phyloP scores from a whole-genome alignment of 768 basidiomycete species.

The Suillus luteus region DNA sequence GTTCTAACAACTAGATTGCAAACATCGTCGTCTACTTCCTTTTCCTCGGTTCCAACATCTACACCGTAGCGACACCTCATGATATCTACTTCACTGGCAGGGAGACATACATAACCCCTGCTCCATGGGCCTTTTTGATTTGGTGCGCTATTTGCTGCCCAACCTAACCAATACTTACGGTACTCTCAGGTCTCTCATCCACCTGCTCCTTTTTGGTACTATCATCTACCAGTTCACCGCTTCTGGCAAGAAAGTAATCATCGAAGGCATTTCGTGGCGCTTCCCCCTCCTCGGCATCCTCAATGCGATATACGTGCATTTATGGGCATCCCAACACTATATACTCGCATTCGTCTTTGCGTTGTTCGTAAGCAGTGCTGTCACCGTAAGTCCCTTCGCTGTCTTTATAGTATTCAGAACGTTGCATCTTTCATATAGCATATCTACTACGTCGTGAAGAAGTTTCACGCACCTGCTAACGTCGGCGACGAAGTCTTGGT shows the following conservation, averaged over 20 bases:
- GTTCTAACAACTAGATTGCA: constrained; percentile 46
- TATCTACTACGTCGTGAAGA: constrained; percentile 95
- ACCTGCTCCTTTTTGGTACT: constrained; percentile 87
- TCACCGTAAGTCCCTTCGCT: constrained; percentile 40
- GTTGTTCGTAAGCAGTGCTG: constrained; percentile 80
- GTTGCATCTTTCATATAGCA: constrained; percentile 56
- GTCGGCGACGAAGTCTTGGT: constrained; percentile 83
- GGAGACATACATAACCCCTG: constrained; percentile 94
- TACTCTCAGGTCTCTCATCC: constrained; percentile 73
- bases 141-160: constrained; percentile 52
- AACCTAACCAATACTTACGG: constrained; percentile 1
- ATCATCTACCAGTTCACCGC: constrained; percentile 89
- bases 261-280: constrained; percentile 90
- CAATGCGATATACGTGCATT: constrained; percentile 86
- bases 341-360: constrained; percentile 83
- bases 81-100: constrained; percentile 73
- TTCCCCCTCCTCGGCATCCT: constrained; percentile 86
- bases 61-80: constrained; percentile 76
- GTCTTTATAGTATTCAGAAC: constrained; percentile 22
- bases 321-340: constrained; percentile 82
- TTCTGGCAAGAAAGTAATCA: constrained; percentile 70
- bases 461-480: constrained; percentile 67
- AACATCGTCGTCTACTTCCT: constrained; percentile 84
- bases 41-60: constrained; percentile 90
- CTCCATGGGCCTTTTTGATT: constrained; percentile 88